Evolutionary conservation across 2,329 filamentous ascomycete genomes (phyloP), one percentile per base, ranked within the genome.

Genomic region (Knoxdaviesia capensis): DNA sequence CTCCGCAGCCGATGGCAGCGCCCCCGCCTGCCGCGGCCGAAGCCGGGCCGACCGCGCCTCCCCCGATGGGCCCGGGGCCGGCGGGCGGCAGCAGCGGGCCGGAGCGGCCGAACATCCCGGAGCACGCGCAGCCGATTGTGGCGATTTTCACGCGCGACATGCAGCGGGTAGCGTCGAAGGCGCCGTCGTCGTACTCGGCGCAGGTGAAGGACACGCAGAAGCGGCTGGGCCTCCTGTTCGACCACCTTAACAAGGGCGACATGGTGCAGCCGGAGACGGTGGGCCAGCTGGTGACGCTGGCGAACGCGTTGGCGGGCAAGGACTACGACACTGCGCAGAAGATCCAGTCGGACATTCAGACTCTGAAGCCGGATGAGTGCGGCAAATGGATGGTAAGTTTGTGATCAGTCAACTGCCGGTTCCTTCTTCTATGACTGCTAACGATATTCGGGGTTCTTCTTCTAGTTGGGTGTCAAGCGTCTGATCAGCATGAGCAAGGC

Each of bases 191-290:
- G 10, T 94, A 90, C 62, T 79, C 83, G 48, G 71, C 77, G 9
- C 87, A 96, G 56, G 86, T 98, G 20, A 82, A 85, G 52, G 90
- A 96, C 56, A 90, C 87, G 2, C 84, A 94, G 57, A 94, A 94
- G 62, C 77, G 90, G 31, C 69, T 98, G 45, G 83, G 82, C 52
- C 77, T 94, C 40, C 66, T 98, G n/a, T 96, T 94, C 56, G 88
- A 98, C 55, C 86, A 94, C 58, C 68, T 98, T 39, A 98, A 96
- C 68, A 96, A 96, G 50, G 81, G 87, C 54, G 87, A 96, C 53
- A 66, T 94, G 36, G 67, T 96, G 43, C 82, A 80, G 62, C 73
- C 81, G 2, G 78, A 82, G 52, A 94, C 81, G 1, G 71, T 87
- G 40, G 66, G 73, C 46, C 67, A 77, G 54, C 64, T 87, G 51